Percentiles rank a stretch among this genome's conserved stretches.
Conservation (phyloP, 2,329 filamentous ascomycete genomes). For the Aureobasidium sp. region DNA sequence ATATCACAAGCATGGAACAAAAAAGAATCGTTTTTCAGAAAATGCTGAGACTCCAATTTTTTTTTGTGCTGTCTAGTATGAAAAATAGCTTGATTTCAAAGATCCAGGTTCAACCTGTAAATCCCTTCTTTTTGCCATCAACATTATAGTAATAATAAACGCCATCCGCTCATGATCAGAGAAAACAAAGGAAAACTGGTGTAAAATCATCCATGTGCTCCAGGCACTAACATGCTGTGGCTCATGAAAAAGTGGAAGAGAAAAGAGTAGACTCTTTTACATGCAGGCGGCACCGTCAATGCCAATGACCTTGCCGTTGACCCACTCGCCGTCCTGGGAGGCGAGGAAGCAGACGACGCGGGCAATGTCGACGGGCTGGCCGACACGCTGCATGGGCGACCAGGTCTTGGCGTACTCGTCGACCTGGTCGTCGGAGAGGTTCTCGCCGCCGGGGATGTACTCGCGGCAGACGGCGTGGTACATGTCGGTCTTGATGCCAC, state of each 20-base stretch:
- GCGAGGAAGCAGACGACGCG: conserved; percentile 57
- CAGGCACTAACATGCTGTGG: conserved; percentile 5
- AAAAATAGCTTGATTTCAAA: not conserved
- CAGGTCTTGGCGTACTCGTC: conserved; percentile 58
- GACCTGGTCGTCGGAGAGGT: conserved; percentile 50
- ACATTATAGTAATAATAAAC: not conserved
- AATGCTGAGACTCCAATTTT: not conserved
- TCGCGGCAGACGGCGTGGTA: conserved; percentile 58
- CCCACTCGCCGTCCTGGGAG: conserved; percentile 51
- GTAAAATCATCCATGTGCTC: not conserved
- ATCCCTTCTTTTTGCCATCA: not conserved
- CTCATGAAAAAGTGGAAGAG: not conserved
- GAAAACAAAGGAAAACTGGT: not conserved
- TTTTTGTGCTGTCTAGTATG: conserved; percentile 2
- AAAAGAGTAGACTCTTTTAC: conserved; percentile 20
- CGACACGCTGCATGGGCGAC: conserved; percentile 59
- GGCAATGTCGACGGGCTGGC: conserved; percentile 61
- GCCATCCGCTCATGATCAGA: conserved; percentile 7
- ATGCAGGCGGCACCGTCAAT: conserved; percentile 38
- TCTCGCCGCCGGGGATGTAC: conserved; percentile 54
- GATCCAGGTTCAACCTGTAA: not conserved
- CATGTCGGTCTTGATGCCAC: conserved; percentile 52
- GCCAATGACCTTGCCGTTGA: conserved; percentile 49
- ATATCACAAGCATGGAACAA: not conserved
- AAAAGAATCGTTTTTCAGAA: not conserved